Evolutionary conservation across 306 rosid species (phyloP).

Genomic region (Dryas drummondii): DNA sequence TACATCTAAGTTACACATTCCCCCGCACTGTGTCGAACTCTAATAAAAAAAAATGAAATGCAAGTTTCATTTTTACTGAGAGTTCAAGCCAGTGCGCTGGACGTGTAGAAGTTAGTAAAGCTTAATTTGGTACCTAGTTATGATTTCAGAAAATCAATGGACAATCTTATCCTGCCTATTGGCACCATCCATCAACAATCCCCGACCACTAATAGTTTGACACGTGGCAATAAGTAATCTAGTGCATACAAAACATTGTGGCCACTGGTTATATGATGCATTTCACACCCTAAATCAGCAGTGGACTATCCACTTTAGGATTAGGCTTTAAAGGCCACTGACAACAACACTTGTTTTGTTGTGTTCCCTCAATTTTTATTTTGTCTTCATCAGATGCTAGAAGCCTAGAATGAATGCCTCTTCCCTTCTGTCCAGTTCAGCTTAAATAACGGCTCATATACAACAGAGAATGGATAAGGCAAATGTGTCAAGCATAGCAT

Average conservation of each 20-base stretch:
- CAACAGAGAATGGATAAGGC: not conserved
- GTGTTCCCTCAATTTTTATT: constrained; percentile 17
- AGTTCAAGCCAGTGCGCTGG: too few relatives aligned
- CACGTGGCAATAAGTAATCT: constrained; percentile 33
- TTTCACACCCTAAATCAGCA: constrained; percentile 29
- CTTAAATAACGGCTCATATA: not conserved
- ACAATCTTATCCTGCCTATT: constrained; percentile 39
- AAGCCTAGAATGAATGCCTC: constrained; percentile 11
- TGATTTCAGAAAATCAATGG: constrained; percentile 1
- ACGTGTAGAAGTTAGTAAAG: not conserved
- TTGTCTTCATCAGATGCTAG: constrained; percentile 26
- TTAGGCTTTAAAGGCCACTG: constrained; percentile 23
- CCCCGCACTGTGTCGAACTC: not conserved
- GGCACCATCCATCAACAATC: not conserved
- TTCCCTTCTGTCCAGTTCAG: constrained; percentile 3
- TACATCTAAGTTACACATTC: too few relatives aligned
- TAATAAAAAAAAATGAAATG: not conserved
- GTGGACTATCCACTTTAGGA: constrained; percentile 32
- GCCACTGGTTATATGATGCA: constrained; percentile 26
- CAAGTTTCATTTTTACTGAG: too few relatives aligned
- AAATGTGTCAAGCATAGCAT: not conserved
- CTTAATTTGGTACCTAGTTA: not conserved
- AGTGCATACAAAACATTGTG: constrained; percentile 17
- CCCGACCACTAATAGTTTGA: constrained; percentile 28
- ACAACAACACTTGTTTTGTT: constrained; percentile 13